Conservation (phyloP, 257 asterid genomes). For the Solanum etuberosum region DNA sequence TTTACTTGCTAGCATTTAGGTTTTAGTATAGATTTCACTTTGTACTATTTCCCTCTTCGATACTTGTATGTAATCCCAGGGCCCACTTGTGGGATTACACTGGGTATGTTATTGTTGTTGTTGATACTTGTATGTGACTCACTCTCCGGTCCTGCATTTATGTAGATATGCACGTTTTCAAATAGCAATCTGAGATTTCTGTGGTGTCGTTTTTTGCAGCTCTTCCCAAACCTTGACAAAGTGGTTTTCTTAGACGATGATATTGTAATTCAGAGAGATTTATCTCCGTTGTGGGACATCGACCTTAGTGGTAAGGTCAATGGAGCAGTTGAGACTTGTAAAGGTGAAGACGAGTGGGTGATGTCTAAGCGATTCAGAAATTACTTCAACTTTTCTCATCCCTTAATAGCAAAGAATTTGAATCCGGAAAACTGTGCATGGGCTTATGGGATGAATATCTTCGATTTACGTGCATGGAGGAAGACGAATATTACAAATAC, state of each 20-base stretch:
- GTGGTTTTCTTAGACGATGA: conserved; percentile 98
- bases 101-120: not conserved
- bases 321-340: conserved; percentile 99
- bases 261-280: conserved; percentile 82
- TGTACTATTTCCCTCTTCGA: not conserved
- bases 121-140: not conserved
- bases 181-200: conserved; percentile 7
- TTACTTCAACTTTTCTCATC: conserved; percentile 97
- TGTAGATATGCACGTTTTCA: not conserved
- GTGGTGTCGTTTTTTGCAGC: conserved; percentile 44
- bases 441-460: conserved; percentile 99
- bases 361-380: conserved; percentile 87
- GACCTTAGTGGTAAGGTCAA: conserved; percentile 83
- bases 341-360: conserved; percentile 96
- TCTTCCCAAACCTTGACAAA: conserved; percentile 90
- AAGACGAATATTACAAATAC: conserved; percentile 65
- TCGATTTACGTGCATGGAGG: conserved; percentile 82
- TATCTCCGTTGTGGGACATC: conserved; percentile 87
- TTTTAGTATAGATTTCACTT: not conserved
- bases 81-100: not conserved
- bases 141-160: not conserved
- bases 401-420: conserved; percentile 64
- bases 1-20: not conserved
- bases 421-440: conserved; percentile 95
- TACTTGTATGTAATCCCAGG: not conserved